These are phyloP conservation scores for Wickerhamomyces sp. DNA, from an alignment of 1,139 yeast species.

Conservation along the genomic window DNA sequence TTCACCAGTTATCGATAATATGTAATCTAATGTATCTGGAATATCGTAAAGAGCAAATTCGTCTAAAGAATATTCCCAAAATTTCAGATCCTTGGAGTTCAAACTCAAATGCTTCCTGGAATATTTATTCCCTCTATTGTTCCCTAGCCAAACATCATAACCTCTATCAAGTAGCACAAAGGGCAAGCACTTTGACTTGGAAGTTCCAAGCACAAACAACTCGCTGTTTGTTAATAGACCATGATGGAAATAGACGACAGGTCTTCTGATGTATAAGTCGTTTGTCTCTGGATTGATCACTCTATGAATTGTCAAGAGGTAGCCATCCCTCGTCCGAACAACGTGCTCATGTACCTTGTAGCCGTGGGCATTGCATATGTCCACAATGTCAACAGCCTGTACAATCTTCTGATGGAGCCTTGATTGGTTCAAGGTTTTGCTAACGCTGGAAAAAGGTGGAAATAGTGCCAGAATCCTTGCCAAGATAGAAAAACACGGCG, in stretches of 20 bases:
- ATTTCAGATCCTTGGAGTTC: constrained; percentile 41
- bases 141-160: constrained; percentile 87
- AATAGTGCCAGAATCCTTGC: neutral
- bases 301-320: constrained; percentile 42
- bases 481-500: neutral
- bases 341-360: constrained; percentile 63
- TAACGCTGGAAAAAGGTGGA: neutral
- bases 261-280: constrained; percentile 28
- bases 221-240: constrained; percentile 84
- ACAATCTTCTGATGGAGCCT: constrained; percentile 14
- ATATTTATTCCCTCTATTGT: constrained; percentile 86
- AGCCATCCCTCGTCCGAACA: constrained; percentile 49
- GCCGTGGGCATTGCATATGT: constrained; percentile 53
- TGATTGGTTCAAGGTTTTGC: neutral
- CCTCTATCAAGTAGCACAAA: constrained; percentile 67
- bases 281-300: constrained; percentile 31
- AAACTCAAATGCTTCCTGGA: constrained; percentile 44
- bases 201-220: constrained; percentile 65
- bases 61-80: constrained; percentile 85
- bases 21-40: constrained; percentile 67
- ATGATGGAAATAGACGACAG: constrained; percentile 74
- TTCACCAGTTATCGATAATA: constrained; percentile 43
- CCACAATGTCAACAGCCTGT: constrained; percentile 46
- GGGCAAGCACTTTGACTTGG: constrained; percentile 51
- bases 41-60: constrained; percentile 82